phyloP scores from a whole-genome alignment of 1,284 basidiomycete species.

The Ceratobasidium sp. region DNA sequence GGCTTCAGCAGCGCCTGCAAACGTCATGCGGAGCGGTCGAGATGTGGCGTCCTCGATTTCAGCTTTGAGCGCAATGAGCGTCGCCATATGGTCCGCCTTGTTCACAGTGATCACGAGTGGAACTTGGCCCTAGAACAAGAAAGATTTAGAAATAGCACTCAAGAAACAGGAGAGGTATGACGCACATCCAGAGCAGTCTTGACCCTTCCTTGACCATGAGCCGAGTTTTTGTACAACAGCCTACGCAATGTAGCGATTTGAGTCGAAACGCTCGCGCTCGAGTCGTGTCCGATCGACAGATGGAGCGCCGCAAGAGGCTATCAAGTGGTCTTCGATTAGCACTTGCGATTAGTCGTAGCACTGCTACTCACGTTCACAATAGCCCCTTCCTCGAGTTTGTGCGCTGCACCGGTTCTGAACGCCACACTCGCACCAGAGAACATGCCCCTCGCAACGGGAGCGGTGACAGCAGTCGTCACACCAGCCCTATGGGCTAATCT shows the following conservation, averaged over 20 bases:
- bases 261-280: conserved; percentile 64
- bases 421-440: conserved; percentile 69
- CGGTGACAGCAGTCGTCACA: conserved; percentile 65
- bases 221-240: conserved; percentile 56
- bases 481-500: conserved; percentile 55
- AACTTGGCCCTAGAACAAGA: conserved; percentile 55
- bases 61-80: conserved; percentile 73
- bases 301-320: conserved; percentile 68
- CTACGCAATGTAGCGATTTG: conserved; percentile 74
- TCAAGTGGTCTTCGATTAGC: background rate
- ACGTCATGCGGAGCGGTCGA: conserved; percentile 53
- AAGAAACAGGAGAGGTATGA: conserved; percentile 2
- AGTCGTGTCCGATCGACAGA: conserved; percentile 62
- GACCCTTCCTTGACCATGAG: conserved; percentile 51
- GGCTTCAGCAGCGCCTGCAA: conserved; percentile 77
- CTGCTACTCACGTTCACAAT: conserved; percentile 61
- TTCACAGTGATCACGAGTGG: conserved; percentile 75
- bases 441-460: conserved; percentile 51
- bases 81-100: conserved; percentile 77
- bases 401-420: conserved; percentile 67
- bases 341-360: too few species aligned
- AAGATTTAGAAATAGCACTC: conserved; percentile 15
- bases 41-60: conserved; percentile 68
- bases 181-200: conserved; percentile 6
- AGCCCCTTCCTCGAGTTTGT: conserved; percentile 71